Base-by-base conservation (phyloP, 2,329 filamentous ascomycete genomes). In the Claviceps humidiphila region DNA sequence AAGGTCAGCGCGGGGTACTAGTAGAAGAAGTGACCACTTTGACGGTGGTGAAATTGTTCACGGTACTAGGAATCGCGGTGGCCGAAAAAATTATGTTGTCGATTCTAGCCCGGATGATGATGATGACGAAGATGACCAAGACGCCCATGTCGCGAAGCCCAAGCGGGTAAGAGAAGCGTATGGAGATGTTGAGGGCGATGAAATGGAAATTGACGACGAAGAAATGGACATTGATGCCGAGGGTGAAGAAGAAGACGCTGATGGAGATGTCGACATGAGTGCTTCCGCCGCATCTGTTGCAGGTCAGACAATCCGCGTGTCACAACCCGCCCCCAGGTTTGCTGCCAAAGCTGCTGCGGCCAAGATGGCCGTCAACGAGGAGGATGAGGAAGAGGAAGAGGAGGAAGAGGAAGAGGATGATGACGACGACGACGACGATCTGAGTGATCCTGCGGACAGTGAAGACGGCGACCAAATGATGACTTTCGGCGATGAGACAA, bases 41-140 rank as follows among this genome's bases (percentile, higher is more conserved):
- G 66, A 66, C 24, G 71, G 69, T 24, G 70, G 71, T 34, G 71
- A 76, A 58, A 74, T 77, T 48, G 62, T 76, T 17, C 66, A 71
- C 26, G 72, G 74, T 40, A 77, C 75, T 58, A 71, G 77, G 48
- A 78, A 75, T 53, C 72, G 77, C 8, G 75, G 74, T 5, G 71
- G 70, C 17, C 78, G 78, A 66, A 81, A 80, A 66, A 80, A 73
- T 58, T 81, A 81, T 51, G 75, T 80, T 39, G 74, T 82, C 24
- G 77, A 80, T 55, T 77, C 74, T 40, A 74, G 73, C 51, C 71
- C 69, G 40, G 71, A 73, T n/a, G 71, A 72, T 24, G 71, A 71
- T 3, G 67, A 67, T 0, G 64, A 70, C 8, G 69, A 69, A 8
- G 70, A 70, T 66, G 5, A 5, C 24, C 70, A 71, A 2, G 71